phyloP scores from a whole-genome alignment of 306 rosid genomes.

The Oemleria cerasiformis region DNA sequence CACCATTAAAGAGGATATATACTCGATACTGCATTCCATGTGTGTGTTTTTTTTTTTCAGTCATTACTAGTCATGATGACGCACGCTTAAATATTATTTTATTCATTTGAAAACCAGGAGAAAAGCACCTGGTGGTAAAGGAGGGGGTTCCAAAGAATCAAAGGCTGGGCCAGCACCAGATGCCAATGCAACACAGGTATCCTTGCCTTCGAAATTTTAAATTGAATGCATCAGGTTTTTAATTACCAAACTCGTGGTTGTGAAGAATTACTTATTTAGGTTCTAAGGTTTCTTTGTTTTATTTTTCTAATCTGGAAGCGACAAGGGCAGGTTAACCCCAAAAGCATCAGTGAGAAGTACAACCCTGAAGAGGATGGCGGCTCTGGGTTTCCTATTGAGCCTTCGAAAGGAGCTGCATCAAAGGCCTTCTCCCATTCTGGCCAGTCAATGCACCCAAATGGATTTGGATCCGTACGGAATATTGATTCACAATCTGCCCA shows the following conservation, averaged over 20 bases:
- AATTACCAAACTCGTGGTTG: background rate
- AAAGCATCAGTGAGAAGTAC: slow-evolving; percentile 48
- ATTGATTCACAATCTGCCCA: slow-evolving; percentile 22
- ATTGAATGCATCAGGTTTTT: background rate
- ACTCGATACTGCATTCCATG: background rate
- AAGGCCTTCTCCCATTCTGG: slow-evolving; percentile 43
- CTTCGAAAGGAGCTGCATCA: slow-evolving; percentile 33
- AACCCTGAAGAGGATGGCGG: slow-evolving; percentile 47
- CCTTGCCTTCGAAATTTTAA: background rate
- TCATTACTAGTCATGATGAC: background rate
- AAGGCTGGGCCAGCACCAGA: slow-evolving; percentile 51
- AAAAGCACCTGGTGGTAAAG: slow-evolving; percentile 35
- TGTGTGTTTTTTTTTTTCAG: background rate
- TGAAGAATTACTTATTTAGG: background rate
- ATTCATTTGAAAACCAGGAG: slow-evolving; percentile 40
- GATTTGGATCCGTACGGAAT: slow-evolving; percentile 47
- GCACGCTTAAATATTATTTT: slow-evolving; percentile 16
- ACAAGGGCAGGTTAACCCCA: slow-evolving; percentile 35
- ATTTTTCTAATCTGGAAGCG: slow-evolving; percentile 40
- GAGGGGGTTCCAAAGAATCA: slow-evolving; percentile 38
- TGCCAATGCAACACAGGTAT: slow-evolving; percentile 56
- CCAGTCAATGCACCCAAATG: slow-evolving; percentile 45
- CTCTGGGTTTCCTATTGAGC: slow-evolving; percentile 49
- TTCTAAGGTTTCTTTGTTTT: slow-evolving; percentile 1
- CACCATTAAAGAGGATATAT: background rate